Evolutionary conservation across 2,329 filamentous ascomycete genomes (phyloP).

Genomic region (Claviceps paspali): DNA sequence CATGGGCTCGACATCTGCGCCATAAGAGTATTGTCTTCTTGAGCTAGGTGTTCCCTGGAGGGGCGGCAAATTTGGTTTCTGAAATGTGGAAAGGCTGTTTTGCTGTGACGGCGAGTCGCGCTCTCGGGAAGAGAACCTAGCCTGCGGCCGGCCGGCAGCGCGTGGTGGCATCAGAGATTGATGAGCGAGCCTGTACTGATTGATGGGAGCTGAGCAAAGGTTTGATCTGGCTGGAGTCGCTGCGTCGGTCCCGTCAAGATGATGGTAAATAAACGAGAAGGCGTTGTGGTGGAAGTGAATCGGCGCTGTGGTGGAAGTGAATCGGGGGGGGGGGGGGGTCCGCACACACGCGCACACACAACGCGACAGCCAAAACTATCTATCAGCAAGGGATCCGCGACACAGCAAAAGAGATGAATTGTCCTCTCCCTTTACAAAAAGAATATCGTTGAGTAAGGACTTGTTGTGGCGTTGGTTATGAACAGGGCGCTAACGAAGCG

Average conservation of each 20-base stretch:
- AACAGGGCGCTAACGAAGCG: conserved; percentile 14
- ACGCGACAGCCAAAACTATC: not conserved
- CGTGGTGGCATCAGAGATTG: conserved; percentile 8
- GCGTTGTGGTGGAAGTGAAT: not conserved
- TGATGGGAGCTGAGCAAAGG: not conserved
- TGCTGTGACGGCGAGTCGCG: conserved; percentile 4
- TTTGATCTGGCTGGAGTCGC: not conserved
- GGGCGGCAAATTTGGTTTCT: conserved; percentile 13
- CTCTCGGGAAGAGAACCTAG: conserved; percentile 4
- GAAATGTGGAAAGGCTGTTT: conserved; percentile 6
- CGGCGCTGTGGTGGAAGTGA: too few relatives aligned
- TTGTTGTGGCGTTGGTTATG: not conserved
- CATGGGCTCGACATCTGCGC: conserved; percentile 20
- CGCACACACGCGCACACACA: too few relatives aligned
- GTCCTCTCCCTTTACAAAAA: too few relatives aligned
- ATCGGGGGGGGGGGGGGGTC: too few relatives aligned
- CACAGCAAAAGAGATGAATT: not conserved
- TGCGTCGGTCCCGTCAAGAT: not conserved
- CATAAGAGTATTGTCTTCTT: conserved; percentile 23
- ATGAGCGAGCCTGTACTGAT: not conserved
- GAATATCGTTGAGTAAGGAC: not conserved
- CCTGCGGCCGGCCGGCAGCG: conserved; percentile 4
- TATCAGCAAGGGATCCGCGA: not conserved
- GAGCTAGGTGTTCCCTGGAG: conserved; percentile 20
- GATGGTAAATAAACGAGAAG: not conserved